Evolutionary conservation across 345 rosid genomes (phyloP).

Genomic region (rapeseed (Brassica napus)): Da-Ae NC_063446.1:9742001-9742500

Average conservation of each 20-base stretch:
- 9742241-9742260: background rate
- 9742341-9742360: background rate
- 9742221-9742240: background rate
- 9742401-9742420: background rate
- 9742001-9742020: background rate
- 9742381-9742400: background rate
- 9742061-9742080: constrained; percentile 13
- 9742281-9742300: background rate
- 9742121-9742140: constrained; percentile 24
- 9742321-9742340: background rate
- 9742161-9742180: constrained; percentile 9
- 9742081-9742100: constrained; percentile 11
- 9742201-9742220: constrained; percentile 15
- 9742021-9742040: constrained; percentile 12
- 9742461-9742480: no score
- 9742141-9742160: constrained; percentile 25
- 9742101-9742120: background rate
- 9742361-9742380: background rate
- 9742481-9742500: no score
- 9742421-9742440: background rate
- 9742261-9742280: background rate
- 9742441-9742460: no score
- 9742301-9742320: background rate
- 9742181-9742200: constrained; percentile 11
- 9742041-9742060: constrained; percentile 36